Evolutionary conservation across 176 grass and related monocot species (phyloP).

Genomic region (Oropetium thomaeum): DNA sequence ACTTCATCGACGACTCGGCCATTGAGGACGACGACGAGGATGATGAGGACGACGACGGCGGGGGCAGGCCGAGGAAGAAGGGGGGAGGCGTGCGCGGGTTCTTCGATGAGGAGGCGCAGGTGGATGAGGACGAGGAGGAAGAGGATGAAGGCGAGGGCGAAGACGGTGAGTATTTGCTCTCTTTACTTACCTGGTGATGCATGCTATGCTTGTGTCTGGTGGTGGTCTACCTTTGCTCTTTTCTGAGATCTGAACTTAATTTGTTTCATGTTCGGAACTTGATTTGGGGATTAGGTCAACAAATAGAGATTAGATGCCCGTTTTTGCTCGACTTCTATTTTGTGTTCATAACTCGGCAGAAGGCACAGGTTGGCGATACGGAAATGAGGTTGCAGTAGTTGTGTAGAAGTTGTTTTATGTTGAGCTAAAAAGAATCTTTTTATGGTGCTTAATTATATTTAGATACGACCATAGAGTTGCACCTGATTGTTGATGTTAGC

Average conservation of each 20-base stretch:
- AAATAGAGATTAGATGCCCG: background rate
- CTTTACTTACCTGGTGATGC: background rate
- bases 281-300: background rate
- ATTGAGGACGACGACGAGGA: slow-evolving; percentile 91
- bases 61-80: slow-evolving; percentile 44
- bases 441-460: background rate
- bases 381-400: background rate
- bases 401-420: background rate
- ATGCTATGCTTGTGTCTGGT: background rate
- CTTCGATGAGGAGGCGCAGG: slow-evolving; percentile 83
- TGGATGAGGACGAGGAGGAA: slow-evolving; percentile 87
- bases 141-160: slow-evolving; percentile 96
- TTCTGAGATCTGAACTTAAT: slow-evolving; percentile 27
- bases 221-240: background rate
- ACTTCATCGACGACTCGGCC: slow-evolving; percentile 91
- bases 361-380: background rate
- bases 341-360: background rate
- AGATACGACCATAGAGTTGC: background rate
- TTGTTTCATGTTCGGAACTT: slow-evolving; percentile 7
- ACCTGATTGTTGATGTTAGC: background rate
- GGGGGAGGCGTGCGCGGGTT: slow-evolving; percentile 69
- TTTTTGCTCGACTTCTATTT: background rate
- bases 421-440: background rate
- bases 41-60: slow-evolving; percentile 68
- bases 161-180: slow-evolving; percentile 52